Evolutionary conservation across 2,329 filamentous ascomycete species (phyloP).

Genomic region (Curvularia sp.): DNA sequence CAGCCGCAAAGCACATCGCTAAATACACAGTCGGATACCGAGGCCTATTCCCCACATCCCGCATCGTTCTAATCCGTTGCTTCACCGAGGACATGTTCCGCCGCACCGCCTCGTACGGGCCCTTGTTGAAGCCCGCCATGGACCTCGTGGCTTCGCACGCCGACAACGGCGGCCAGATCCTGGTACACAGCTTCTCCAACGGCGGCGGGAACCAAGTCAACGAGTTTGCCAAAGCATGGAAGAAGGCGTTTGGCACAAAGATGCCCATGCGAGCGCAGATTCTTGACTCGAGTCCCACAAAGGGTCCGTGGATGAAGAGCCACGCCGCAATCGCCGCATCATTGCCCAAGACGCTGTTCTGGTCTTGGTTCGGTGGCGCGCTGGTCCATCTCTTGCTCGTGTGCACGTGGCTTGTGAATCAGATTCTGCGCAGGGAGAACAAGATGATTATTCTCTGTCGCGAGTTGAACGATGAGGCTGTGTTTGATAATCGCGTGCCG

Average conservation of each 20-base stretch:
- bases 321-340: conserved; percentile 41
- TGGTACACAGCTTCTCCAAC: conserved; percentile 49
- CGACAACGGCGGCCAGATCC: conserved; percentile 33
- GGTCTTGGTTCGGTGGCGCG: conserved; percentile 36
- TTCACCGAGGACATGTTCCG: conserved; percentile 44
- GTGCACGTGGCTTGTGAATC: conserved; percentile 28
- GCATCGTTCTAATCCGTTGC: conserved; percentile 43
- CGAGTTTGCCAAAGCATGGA: conserved; percentile 46
- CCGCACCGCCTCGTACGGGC: conserved; percentile 21
- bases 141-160: conserved; percentile 36
- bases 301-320: conserved; percentile 41
- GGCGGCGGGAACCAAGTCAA: conserved; percentile 47
- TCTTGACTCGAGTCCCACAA: conserved; percentile 47
- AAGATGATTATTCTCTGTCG: conserved; percentile 39
- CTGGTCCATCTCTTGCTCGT: conserved; percentile 41
- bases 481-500: conserved; percentile 48
- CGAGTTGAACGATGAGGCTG: conserved; percentile 38
- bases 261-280: conserved; percentile 44
- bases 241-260: conserved; percentile 19
- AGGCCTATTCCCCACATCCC: conserved; percentile 40
- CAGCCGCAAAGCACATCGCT: conserved; percentile 46
- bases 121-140: conserved; percentile 36
- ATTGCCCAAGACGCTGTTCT: conserved; percentile 36
- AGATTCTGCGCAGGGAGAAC: conserved; percentile 30
- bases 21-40: conserved; percentile 48